These are phyloP conservation scores for Cordia subcordata DNA, from an alignment of 257 asterid species.

Conservation along the genomic window DNA sequence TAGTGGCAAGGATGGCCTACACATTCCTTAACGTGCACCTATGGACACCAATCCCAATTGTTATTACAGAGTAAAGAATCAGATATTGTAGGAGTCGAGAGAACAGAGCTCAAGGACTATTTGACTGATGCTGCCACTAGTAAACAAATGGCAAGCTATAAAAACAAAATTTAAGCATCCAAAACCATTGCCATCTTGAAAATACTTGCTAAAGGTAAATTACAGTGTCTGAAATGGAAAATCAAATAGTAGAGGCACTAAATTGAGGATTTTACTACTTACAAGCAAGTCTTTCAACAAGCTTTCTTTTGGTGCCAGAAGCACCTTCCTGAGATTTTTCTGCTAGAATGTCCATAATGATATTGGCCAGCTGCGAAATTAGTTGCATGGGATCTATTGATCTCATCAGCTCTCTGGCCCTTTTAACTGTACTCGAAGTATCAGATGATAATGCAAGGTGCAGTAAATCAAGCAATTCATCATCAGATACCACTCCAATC, in stretches of 20 bases:
- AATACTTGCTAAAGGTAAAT: too few relatives aligned
- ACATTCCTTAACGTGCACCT: too few relatives aligned
- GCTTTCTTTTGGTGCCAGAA: conserved; percentile 40
- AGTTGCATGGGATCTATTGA: conserved; percentile 89
- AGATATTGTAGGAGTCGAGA: too few relatives aligned
- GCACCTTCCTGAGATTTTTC: conserved; percentile 58
- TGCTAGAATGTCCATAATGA: conserved; percentile 83
- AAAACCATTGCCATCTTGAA: too few relatives aligned
- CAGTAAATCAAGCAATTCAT: conserved; percentile 77
- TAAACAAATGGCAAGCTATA: too few relatives aligned
- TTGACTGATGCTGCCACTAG: too few relatives aligned
- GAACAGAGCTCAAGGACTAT: too few relatives aligned
- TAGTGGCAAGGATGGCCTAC: too few relatives aligned
- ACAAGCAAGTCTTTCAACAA: conserved; percentile 49
- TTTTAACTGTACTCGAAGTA: conserved; percentile 75
- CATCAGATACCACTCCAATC: conserved; percentile 92
- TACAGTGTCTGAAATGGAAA: neutral
- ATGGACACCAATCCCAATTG: too few relatives aligned
- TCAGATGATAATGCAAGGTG: conserved; percentile 76
- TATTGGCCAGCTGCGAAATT: conserved; percentile 77
- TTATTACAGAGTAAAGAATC: too few relatives aligned
- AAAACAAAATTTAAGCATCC: too few relatives aligned
- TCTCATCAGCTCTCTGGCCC: conserved; percentile 75
- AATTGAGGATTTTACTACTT: conserved; percentile 19
- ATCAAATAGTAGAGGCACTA: neutral